phyloP scores from a whole-genome alignment of 805 yeast species.

The Ogataea degrootiae region DNA sequence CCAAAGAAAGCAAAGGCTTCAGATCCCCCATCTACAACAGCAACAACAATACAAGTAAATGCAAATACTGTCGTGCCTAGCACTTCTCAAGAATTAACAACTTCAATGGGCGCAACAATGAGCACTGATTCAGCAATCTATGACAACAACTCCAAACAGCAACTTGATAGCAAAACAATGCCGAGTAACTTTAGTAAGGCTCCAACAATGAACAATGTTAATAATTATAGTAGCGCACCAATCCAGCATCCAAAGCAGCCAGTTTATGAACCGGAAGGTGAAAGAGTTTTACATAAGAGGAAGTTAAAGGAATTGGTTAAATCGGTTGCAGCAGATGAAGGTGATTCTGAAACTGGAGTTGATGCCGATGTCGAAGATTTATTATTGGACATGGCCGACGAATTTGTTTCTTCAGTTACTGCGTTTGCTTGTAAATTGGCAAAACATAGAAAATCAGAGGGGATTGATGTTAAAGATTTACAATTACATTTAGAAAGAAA shows the following conservation, averaged over 20 bases:
- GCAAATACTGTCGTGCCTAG: not conserved
- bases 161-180: no score
- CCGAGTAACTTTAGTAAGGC: no score
- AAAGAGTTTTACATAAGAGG: slow-evolving; percentile 81
- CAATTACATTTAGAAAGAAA: slow-evolving; percentile 88
- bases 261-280: slow-evolving; percentile 74
- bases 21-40: not conserved
- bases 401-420: slow-evolving; percentile 89
- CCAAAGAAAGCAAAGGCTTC: not conserved
- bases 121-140: no score
- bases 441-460: slow-evolving; percentile 86
- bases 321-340: slow-evolving; percentile 78
- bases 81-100: no score
- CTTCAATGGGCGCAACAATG: no score
- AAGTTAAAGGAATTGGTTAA: slow-evolving; percentile 83
- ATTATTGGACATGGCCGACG: slow-evolving; percentile 89
- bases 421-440: slow-evolving; percentile 93
- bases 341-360: slow-evolving; percentile 82
- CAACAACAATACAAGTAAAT: not conserved
- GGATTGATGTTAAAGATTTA: slow-evolving; percentile 80
- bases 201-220: slow-evolving; percentile 65
- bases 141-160: no score
- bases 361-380: slow-evolving; percentile 97
- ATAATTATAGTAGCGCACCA: slow-evolving; percentile 78
- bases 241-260: slow-evolving; percentile 71